Conservation (phyloP, 805 yeast genomes). For the Candida saitoana region DNA sequence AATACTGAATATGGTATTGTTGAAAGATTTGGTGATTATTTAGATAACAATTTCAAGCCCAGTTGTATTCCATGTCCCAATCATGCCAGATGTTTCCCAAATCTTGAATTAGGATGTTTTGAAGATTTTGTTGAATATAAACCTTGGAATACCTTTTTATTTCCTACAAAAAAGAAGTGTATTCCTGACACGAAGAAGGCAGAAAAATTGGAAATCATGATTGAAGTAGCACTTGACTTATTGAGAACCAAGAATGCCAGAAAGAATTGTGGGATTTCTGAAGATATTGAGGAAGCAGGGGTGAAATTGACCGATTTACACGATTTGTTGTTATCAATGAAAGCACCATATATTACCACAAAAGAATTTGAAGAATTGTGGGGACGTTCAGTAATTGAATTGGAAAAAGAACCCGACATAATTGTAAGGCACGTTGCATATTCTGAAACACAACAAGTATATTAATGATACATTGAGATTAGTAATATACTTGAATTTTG, state of each 20-base stretch:
- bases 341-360: conserved; percentile 45
- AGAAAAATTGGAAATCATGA: conserved; percentile 61
- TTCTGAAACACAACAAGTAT: conserved; percentile 1
- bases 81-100: conserved; percentile 69
- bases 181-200: conserved; percentile 70
- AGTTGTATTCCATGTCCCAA: conserved; percentile 74
- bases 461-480: background rate
- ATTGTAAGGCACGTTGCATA: conserved; percentile 71
- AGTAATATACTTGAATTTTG: background rate
- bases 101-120: conserved; percentile 61
- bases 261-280: conserved; percentile 49
- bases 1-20: conserved; percentile 25
- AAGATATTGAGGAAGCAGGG: conserved; percentile 47
- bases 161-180: conserved; percentile 52
- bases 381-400: conserved; percentile 56
- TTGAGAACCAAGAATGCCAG: conserved; percentile 68
- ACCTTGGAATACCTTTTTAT: conserved; percentile 59
- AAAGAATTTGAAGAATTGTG: conserved; percentile 76
- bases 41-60: conserved; percentile 51
- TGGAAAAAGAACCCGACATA: conserved; percentile 64
- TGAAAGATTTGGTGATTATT: conserved; percentile 36
- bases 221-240: conserved; percentile 60
- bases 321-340: conserved; percentile 44
- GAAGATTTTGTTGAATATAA: conserved; percentile 54
- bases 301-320: conserved; percentile 48